Conservation (phyloP, 352 stramenopile genomes). For the Globisporangium emineosum region DNA sequence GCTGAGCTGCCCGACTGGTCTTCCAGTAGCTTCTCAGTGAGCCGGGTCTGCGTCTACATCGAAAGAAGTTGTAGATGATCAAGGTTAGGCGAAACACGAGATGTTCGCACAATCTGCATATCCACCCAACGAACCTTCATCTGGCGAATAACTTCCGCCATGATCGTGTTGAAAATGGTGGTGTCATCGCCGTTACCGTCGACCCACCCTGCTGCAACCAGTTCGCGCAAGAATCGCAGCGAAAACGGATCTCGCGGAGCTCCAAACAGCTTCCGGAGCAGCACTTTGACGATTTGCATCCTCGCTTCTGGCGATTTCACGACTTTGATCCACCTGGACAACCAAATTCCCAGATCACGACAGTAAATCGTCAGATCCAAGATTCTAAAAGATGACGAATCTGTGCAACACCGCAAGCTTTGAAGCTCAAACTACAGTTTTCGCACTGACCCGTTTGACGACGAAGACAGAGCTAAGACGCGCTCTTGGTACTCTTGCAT, state of each 20-base stretch:
- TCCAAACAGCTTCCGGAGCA: slow-evolving; percentile 42
- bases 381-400: not conserved
- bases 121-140: slow-evolving; percentile 33
- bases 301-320: slow-evolving; percentile 16
- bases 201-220: slow-evolving; percentile 35
- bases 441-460: slow-evolving; percentile 28
- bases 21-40: slow-evolving; percentile 47
- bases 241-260: slow-evolving; percentile 39
- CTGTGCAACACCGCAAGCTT: not conserved
- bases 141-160: slow-evolving; percentile 22
- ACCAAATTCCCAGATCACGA: not conserved
- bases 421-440: not conserved
- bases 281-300: slow-evolving; percentile 20
- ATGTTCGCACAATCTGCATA: not conserved
- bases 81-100: not conserved
- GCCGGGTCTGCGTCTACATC: slow-evolving; percentile 30
- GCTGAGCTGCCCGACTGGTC: slow-evolving; percentile 19
- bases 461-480: slow-evolving; percentile 31
- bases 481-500: slow-evolving; percentile 24
- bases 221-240: slow-evolving; percentile 41
- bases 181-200: not conserved
- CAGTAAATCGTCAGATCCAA: not conserved
- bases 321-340: slow-evolving; percentile 30
- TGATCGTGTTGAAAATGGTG: slow-evolving; percentile 19
- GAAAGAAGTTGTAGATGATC: not conserved